These are phyloP conservation scores for Cicer arietinum DNA, from an alignment of 306 rosid genomes.

Conservation along the genomic window DNA sequence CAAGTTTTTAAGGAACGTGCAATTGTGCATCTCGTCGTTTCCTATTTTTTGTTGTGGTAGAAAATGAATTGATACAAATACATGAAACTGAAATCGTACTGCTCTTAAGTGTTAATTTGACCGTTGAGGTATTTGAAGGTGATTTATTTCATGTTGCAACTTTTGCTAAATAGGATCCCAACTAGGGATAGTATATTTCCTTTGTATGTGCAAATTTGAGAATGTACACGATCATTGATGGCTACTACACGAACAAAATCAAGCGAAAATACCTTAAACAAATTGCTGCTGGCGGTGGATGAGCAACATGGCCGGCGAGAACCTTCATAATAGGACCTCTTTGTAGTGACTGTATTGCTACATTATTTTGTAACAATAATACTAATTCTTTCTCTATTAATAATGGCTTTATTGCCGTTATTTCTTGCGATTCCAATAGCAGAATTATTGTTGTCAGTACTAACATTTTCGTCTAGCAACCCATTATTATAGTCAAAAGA, in stretches of 20 bases:
- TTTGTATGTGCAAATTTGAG: slow-evolving; percentile 12
- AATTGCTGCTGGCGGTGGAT: not conserved
- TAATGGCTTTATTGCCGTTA: slow-evolving; percentile 41
- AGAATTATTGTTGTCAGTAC: slow-evolving; percentile 24
- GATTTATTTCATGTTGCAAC: too few species aligned
- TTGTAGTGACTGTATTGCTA: slow-evolving; percentile 39
- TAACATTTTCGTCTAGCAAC: slow-evolving; percentile 31
- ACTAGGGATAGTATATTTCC: too few species aligned
- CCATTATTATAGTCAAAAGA: slow-evolving; percentile 31
- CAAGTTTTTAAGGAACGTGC: too few species aligned
- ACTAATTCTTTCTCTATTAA: slow-evolving; percentile 28
- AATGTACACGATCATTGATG: not conserved
- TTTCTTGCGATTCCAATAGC: slow-evolving; percentile 29
- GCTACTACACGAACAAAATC: not conserved
- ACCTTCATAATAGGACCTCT: slow-evolving; percentile 40
- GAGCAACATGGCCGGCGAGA: not conserved
- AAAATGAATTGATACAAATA: too few species aligned
- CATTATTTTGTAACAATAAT: not conserved
- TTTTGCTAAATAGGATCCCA: too few species aligned
- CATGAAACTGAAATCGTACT: too few species aligned
- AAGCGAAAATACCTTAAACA: too few species aligned
- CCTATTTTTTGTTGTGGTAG: too few species aligned
- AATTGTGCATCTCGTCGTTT: too few species aligned
- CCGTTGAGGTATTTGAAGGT: too few species aligned
- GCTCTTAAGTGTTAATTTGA: too few species aligned